Evolutionary conservation across 345 rosid species (phyloP).

Genomic region (Boechera retrofracta): DNA sequence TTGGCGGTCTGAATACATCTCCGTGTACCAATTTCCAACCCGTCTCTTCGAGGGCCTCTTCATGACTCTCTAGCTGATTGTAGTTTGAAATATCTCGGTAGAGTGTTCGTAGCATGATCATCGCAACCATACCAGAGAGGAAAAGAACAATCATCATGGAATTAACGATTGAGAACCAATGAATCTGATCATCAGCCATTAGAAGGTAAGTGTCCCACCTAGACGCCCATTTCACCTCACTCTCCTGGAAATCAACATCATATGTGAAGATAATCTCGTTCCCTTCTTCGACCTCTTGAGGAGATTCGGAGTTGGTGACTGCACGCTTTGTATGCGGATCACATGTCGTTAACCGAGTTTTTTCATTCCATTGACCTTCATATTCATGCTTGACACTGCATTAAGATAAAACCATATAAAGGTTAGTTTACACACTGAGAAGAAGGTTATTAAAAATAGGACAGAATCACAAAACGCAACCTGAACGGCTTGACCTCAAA

Average conservation of each 20-base stretch:
- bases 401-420: slow-evolving; percentile 33
- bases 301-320: slow-evolving; percentile 80
- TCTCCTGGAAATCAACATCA: slow-evolving; percentile 86
- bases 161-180: slow-evolving; percentile 93
- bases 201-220: slow-evolving; percentile 95
- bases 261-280: slow-evolving; percentile 80
- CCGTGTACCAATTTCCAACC: slow-evolving; percentile 98
- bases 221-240: slow-evolving; percentile 94
- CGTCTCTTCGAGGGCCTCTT: slow-evolving; percentile 90
- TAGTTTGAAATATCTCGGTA: slow-evolving; percentile 91
- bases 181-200: slow-evolving; percentile 95
- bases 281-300: slow-evolving; percentile 83
- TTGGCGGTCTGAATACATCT: slow-evolving; percentile 89
- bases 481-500: slow-evolving; percentile 96
- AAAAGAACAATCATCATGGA: slow-evolving; percentile 94
- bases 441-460: too few relatives aligned
- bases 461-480: slow-evolving; percentile 40
- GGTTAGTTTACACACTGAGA: slow-evolving; percentile 9
- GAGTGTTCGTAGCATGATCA: slow-evolving; percentile 94
- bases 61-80: slow-evolving; percentile 94
- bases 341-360: slow-evolving; percentile 71
- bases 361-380: slow-evolving; percentile 77
- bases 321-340: slow-evolving; percentile 83
- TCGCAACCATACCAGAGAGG: slow-evolving; percentile 98
- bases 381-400: slow-evolving; percentile 77